Base-by-base conservation (phyloP, 225 moss, liverwort and hornwort genomes). In the Climacium dendroides region DNA sequence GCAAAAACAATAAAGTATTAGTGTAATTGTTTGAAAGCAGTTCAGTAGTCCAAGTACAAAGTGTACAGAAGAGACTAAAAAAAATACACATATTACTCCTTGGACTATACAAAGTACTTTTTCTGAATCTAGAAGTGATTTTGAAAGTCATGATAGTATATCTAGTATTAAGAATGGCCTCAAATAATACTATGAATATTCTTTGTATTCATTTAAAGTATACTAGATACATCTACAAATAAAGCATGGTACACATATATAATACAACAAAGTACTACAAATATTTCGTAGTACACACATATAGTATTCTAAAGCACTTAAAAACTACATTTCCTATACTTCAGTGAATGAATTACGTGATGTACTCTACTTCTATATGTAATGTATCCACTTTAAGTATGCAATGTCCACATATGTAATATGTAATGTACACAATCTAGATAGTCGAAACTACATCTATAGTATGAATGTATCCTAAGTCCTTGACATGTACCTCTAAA, bases 111-210 rank as follows among this genome's bases (percentile, higher is more conserved):
- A 8, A 47, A 29, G 18, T 47, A 73, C 18, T 3, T 29, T 2
- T 28, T 47, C 0, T 28, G 10, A 73, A 73, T 43, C 0, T 1
- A 18, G 2, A 73, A 7, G 28, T 73, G 17, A 47, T 47, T 73
- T 29, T 10, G 3, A 47, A 30, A 47, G 17, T 11, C 4, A 30
- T 19, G 2, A 30, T 17, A 73, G 4, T 47, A 6, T 0, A 0
- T 18, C 9, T 10, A 26, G 3, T 73, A 73, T 16, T 5, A 2
- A 3, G 0, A 28, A 45, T 73, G 35, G n/a, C 3, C 11, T 65
- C 11, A 35, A n/a, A 35, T 1, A 47, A 16, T 73, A 47, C 17
- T 6, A 2, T 73, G 4, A 9, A 17, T 73, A 17, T 9, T 73
- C 29, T 15, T 47, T 29, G 29, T 47, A 73, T 18, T 16, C 11